Evolutionary conservation across 768 basidiomycete genomes (phyloP).

Genomic region (Calocybe cyanea): DNA sequence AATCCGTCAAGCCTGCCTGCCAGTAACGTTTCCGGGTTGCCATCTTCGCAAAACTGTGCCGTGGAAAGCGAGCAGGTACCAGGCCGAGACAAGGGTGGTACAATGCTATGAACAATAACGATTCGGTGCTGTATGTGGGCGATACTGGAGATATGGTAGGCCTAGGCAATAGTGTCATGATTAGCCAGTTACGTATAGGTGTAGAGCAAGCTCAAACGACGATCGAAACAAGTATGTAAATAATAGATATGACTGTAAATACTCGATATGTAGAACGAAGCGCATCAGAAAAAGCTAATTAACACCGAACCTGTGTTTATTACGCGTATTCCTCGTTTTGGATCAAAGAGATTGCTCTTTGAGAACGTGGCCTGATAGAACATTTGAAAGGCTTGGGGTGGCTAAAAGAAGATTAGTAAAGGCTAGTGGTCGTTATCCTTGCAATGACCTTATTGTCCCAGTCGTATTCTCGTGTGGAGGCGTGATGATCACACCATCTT

Average conservation of each 20-base stretch:
- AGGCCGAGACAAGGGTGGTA: background rate
- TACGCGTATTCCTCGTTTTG: constrained; percentile 35
- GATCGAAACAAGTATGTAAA: constrained; percentile 31
- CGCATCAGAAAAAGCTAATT: constrained; percentile 11
- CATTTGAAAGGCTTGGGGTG: constrained; percentile 65
- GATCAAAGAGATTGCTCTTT: constrained; percentile 50
- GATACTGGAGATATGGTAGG: too few relatives aligned
- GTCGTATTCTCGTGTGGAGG: constrained; percentile 56
- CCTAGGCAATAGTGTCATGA: constrained; percentile 13
- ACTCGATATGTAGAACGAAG: constrained; percentile 12
- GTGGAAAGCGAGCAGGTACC: constrained; percentile 18
- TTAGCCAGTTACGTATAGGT: constrained; percentile 15
- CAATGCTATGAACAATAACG: constrained; percentile 2
- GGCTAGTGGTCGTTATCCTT: background rate
- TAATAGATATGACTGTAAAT: too few relatives aligned
- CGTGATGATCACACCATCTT: constrained; percentile 41
- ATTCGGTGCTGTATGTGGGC: constrained; percentile 1
- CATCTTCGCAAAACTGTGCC: constrained; percentile 12
- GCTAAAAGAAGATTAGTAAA: constrained; percentile 24
- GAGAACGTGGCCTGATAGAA: constrained; percentile 55
- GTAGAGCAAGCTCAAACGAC: constrained; percentile 20
- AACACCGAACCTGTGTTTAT: constrained; percentile 4
- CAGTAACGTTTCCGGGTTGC: constrained; percentile 1
- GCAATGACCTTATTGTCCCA: constrained; percentile 60
- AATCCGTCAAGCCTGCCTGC: background rate